Evolutionary conservation across 768 basidiomycete species (phyloP).

Genomic region (Phlebiopsis flavidoalba): DNA sequence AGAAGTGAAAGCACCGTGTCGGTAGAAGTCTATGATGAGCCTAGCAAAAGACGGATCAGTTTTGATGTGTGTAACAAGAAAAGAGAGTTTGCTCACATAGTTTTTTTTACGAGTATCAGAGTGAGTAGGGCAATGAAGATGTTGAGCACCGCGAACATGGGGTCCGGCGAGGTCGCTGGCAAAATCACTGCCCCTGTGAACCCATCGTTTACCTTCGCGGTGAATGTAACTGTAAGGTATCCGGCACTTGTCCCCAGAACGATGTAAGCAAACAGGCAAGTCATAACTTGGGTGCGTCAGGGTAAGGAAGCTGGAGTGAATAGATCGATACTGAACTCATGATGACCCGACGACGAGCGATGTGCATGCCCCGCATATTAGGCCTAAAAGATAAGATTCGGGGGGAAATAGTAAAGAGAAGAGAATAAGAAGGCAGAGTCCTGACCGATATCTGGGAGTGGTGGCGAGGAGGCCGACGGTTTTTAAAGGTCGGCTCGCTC

Average conservation of each 20-base stretch:
- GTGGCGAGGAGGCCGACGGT: too few species aligned
- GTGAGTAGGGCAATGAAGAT: constrained; percentile 18
- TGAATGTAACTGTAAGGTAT: constrained; percentile 2
- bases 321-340: neutral
- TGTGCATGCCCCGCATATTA: neutral
- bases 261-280: constrained; percentile 5
- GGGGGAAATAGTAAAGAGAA: neutral
- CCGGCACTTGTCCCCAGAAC: constrained; percentile 6
- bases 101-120: constrained; percentile 11
- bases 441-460: too few species aligned
- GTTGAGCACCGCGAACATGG: constrained; percentile 15
- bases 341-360: neutral
- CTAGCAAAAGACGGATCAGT: constrained; percentile 10
- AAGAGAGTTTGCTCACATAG: constrained; percentile 14
- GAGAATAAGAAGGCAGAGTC: neutral
- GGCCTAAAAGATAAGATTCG: neutral
- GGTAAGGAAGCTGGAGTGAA: neutral
- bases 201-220: constrained; percentile 1
- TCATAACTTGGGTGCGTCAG: neutral
- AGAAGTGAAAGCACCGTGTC: constrained; percentile 25
- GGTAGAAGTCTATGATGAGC: constrained; percentile 20
- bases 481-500: too few species aligned
- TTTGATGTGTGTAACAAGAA: neutral
- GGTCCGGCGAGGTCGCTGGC: constrained; percentile 8
- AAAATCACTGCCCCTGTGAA: neutral